A percentile compares a stretch with the other conserved stretches of the same genome.
Evolutionary conservation across 1,284 basidiomycete species (phyloP).

Genomic region (Salmacisia buchloeana): DNA sequence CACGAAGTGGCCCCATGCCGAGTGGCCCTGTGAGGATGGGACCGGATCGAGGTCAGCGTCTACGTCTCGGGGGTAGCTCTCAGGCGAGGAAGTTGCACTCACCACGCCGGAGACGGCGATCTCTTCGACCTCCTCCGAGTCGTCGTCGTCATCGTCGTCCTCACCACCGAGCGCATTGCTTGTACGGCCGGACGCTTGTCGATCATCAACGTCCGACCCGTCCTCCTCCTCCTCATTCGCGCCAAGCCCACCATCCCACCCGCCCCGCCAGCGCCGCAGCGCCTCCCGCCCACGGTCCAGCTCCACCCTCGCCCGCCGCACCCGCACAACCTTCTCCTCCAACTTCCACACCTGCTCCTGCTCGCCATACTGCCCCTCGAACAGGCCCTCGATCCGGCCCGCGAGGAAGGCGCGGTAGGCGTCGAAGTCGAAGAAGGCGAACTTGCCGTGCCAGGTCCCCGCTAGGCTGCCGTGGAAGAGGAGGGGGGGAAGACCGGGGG

Average conservation of each 20-base stretch:
- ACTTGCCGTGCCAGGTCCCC: slow-evolving; percentile 58
- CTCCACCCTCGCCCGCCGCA: slow-evolving; percentile 8
- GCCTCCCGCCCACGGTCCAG: not conserved
- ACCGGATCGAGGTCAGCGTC: not conserved
- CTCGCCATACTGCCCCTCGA: slow-evolving; percentile 56
- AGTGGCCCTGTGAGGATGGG: slow-evolving; percentile 50
- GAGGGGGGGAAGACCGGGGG: slow-evolving; percentile 51
- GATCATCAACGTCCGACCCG: not conserved
- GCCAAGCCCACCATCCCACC: slow-evolving; percentile 5
- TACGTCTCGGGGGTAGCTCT: not conserved
- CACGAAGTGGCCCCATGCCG: slow-evolving; percentile 56
- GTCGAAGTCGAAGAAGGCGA: slow-evolving; percentile 59
- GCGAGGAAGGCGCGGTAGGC: slow-evolving; percentile 55
- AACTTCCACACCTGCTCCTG: slow-evolving; percentile 59
- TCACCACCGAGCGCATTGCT: not conserved
- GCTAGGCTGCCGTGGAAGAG: slow-evolving; percentile 53
- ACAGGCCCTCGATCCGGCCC: slow-evolving; percentile 54
- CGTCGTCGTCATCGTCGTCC: slow-evolving; percentile 4
- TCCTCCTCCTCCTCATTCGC: slow-evolving; percentile 17
- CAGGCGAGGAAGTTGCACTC: not conserved
- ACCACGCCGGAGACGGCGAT: not conserved
- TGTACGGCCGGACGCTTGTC: not conserved
- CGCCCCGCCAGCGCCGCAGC: not conserved
- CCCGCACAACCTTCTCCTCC: slow-evolving; percentile 53
- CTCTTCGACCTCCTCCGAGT: slow-evolving; percentile 3